Conservation (phyloP, 2,329 filamentous ascomycete genomes). For the Diaporthe vexans region DNA sequence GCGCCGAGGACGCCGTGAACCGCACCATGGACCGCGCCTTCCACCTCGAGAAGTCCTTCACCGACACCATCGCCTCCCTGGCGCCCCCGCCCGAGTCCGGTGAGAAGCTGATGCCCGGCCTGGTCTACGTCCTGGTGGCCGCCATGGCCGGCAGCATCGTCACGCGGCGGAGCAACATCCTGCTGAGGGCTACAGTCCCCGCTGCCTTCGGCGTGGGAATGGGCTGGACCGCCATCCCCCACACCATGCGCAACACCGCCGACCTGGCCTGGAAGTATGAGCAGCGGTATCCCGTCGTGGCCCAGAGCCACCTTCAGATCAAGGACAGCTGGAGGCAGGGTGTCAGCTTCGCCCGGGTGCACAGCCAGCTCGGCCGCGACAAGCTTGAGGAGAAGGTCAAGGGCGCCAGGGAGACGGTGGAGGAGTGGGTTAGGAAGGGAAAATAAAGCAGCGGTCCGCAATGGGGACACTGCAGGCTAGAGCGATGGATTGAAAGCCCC, state of each 20-base stretch:
- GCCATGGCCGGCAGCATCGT: constrained; percentile 96
- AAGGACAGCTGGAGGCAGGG: constrained; percentile 78
- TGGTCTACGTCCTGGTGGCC: constrained; percentile 92
- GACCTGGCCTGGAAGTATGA: constrained; percentile 94
- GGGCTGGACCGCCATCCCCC: constrained; percentile 86
- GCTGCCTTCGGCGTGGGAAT: constrained; percentile 85
- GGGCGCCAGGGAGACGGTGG: constrained; percentile 80
- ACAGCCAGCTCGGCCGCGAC: constrained; percentile 77
- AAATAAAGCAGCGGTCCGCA: constrained; percentile 68
- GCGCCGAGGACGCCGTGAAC: constrained; percentile 88
- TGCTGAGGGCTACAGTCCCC: constrained; percentile 83
- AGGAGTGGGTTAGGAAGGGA: constrained; percentile 93
- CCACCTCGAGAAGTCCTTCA: constrained; percentile 89
- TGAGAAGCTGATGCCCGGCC: constrained; percentile 90
- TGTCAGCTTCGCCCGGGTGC: constrained; percentile 80
- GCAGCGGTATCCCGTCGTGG: constrained; percentile 85
- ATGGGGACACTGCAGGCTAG: constrained; percentile 19
- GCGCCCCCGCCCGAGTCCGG: constrained; percentile 88
- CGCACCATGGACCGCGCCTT: constrained; percentile 84
- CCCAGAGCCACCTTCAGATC: constrained; percentile 82
- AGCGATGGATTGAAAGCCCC: neutral
- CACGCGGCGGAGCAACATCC: constrained; percentile 86
- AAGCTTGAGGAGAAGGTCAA: constrained; percentile 87
- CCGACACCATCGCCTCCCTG: constrained; percentile 87
- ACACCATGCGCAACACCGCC: constrained; percentile 91